Evolutionary conservation across 805 yeast species (phyloP).

Genomic region (Zygoascus biomembranicola): DNA sequence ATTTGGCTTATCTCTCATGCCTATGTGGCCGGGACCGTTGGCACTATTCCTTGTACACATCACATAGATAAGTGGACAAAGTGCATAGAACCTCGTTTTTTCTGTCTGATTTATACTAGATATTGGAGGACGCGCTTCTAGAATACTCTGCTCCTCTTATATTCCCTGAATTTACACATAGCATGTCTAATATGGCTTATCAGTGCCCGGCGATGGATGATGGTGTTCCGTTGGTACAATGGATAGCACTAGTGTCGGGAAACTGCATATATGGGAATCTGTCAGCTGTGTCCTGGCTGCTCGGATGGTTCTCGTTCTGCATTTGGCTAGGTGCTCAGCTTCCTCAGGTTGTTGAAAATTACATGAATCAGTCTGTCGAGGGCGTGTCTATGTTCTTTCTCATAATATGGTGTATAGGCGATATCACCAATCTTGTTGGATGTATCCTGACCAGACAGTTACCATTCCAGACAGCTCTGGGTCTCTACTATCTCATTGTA

Average conservation of each 20-base stretch:
- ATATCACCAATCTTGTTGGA: constrained; percentile 52
- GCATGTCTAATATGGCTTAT: background rate
- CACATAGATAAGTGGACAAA: background rate
- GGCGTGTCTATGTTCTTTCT: constrained; percentile 59
- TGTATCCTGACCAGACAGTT: constrained; percentile 70
- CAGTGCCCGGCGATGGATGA: constrained; percentile 23
- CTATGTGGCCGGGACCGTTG: background rate
- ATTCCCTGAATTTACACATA: background rate
- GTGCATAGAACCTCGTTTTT: background rate
- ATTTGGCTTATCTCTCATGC: background rate
- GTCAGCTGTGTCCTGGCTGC: constrained; percentile 20
- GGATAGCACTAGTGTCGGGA: constrained; percentile 21
- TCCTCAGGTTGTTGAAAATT: constrained; percentile 60
- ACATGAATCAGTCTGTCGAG: constrained; percentile 51
- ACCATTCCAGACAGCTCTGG: constrained; percentile 69
- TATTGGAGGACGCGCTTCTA: background rate
- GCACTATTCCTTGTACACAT: background rate
- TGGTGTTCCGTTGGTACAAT: constrained; percentile 16
- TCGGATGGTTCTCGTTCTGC: constrained; percentile 22
- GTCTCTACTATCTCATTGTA: constrained; percentile 63
- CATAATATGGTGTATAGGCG: constrained; percentile 59
- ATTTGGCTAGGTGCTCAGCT: constrained; percentile 70
- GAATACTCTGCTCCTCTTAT: background rate
- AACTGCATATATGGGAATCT: constrained; percentile 22
- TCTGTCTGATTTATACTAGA: background rate